These are phyloP conservation scores for Flaveria robusta DNA, from an alignment of 129 eudicot genomes.

Conservation along the genomic window DNA sequence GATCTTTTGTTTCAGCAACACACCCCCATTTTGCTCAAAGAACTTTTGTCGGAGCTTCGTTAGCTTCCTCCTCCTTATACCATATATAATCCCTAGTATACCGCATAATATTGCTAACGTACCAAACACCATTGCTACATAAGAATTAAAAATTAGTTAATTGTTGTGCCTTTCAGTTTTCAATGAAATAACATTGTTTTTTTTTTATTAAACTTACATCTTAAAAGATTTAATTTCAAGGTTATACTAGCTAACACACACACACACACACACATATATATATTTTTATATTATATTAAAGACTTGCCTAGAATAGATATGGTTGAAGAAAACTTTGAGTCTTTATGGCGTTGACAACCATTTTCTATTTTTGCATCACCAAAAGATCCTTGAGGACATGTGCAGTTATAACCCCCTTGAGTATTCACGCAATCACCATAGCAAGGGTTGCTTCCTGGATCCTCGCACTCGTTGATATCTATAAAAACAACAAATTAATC, in stretches of 20 bases:
- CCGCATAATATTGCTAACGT: not conserved
- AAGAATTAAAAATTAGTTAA: not conserved
- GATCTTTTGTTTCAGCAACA: slow-evolving; percentile 1
- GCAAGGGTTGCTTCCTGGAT: slow-evolving; percentile 18
- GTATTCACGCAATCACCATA: slow-evolving; percentile 32
- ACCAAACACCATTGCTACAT: slow-evolving; percentile 3
- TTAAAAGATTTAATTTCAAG: not conserved
- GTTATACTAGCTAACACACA: not conserved
- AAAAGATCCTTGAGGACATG: slow-evolving; percentile 31
- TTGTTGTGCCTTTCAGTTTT: not conserved
- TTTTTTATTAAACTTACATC: not conserved
- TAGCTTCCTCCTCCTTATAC: not conserved
- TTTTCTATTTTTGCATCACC: slow-evolving; percentile 28
- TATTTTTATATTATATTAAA: not conserved
- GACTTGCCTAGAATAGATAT: slow-evolving; percentile 7
- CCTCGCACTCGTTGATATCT: slow-evolving; percentile 36
- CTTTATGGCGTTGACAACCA: not conserved
- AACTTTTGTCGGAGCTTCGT: not conserved
- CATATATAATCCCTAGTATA: not conserved
- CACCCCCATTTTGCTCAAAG: slow-evolving; percentile 9
- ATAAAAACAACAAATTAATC: not conserved
- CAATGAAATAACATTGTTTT: not conserved
- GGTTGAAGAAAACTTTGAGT: not conserved
- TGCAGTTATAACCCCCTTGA: slow-evolving; percentile 37
- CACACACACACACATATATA: not conserved